Evolutionary conservation across 345 rosid species (phyloP).

Genomic region (Pistacia integerrima): DNA sequence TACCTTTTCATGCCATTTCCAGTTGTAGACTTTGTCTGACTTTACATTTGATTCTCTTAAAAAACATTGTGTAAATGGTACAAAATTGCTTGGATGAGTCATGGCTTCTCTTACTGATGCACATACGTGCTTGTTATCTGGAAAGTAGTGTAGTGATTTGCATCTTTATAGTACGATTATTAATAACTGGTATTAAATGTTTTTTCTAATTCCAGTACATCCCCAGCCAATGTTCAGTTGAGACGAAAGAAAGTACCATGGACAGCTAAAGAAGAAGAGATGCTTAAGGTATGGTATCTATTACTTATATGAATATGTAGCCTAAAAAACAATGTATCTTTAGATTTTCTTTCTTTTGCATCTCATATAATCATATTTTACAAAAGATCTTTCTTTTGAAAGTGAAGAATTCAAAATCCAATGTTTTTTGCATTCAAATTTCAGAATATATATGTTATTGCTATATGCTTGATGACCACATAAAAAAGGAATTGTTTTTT

Average conservation of each 20-base stretch:
- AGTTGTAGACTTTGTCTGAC: background rate
- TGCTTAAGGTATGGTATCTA: constrained; percentile 37
- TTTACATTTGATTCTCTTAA: background rate
- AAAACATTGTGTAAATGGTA: background rate
- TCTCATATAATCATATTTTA: background rate
- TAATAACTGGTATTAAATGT: background rate
- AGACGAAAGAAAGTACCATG: constrained; percentile 42
- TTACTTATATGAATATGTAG: background rate
- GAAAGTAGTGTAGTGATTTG: background rate
- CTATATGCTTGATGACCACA: background rate
- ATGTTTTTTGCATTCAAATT: background rate
- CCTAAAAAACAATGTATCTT: background rate
- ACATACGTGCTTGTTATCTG: background rate
- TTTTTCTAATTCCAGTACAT: constrained; percentile 27
- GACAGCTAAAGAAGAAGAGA: constrained; percentile 46
- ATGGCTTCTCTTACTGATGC: background rate
- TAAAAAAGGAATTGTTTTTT: no score
- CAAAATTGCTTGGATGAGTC: background rate
- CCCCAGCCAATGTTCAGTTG: constrained; percentile 28
- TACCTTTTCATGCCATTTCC: constrained; percentile 1
- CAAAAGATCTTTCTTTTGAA: background rate
- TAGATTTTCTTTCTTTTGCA: background rate
- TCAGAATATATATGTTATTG: background rate
- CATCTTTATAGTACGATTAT: background rate
- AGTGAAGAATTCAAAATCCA: background rate